Evolutionary conservation across 371 early-diverging fungal genomes (phyloP).

Genomic region (Mucor saturninus): DNA sequence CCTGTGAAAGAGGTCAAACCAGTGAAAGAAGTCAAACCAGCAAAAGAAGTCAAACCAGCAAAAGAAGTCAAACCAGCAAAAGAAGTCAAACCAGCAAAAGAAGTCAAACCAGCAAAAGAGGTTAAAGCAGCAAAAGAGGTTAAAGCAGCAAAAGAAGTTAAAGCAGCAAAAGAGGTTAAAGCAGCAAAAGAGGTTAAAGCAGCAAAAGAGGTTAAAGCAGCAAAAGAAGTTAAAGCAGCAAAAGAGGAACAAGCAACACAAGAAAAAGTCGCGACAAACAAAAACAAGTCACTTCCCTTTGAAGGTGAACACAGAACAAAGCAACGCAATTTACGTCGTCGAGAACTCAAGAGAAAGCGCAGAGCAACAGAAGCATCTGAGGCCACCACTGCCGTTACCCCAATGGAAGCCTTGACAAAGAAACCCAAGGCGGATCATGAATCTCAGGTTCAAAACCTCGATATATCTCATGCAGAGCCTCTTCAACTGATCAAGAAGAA

Average conservation of each 20-base stretch:
- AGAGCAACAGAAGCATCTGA: neutral
- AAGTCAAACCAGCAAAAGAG: neutral
- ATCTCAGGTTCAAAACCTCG: conserved; percentile 6
- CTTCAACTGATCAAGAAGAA: conserved; percentile 22
- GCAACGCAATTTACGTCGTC: conserved; percentile 13
- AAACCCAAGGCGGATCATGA: neutral
- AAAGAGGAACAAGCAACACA: neutral
- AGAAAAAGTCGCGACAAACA: neutral
- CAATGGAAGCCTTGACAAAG: neutral
- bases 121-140: neutral
- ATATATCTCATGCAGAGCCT: neutral
- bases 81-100: neutral
- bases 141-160: neutral
- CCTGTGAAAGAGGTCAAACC: neutral
- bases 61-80: neutral
- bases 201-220: neutral
- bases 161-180: neutral
- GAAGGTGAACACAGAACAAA: conserved; percentile 8
- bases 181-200: too few relatives aligned
- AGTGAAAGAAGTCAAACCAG: neutral
- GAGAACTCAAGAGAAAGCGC: neutral
- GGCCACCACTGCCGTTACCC: neutral
- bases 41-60: neutral
- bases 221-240: neutral
- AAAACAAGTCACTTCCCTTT: conserved; percentile 7